phyloP scores from a whole-genome alignment of 805 yeast genomes.

The Candida namnaoensis region DNA sequence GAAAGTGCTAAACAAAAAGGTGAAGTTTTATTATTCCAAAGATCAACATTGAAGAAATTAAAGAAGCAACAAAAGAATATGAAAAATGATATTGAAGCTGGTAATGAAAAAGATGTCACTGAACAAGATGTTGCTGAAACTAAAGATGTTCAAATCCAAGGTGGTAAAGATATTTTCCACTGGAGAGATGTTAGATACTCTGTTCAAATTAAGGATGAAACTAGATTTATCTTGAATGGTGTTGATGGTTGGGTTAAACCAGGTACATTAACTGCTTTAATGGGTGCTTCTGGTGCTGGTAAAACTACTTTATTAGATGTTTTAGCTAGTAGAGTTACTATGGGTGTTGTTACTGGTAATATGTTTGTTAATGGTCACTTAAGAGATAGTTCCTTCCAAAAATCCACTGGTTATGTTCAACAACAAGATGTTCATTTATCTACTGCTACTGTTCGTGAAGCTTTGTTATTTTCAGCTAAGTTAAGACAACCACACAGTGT shows the following conservation, averaged over 20 bases:
- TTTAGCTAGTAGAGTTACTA: slow-evolving; percentile 59
- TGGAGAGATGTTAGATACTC: slow-evolving; percentile 67
- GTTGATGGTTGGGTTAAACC: slow-evolving; percentile 73
- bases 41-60: slow-evolving; percentile 27
- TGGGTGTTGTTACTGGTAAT: slow-evolving; percentile 67
- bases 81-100: slow-evolving; percentile 14
- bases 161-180: slow-evolving; percentile 47
- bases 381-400: slow-evolving; percentile 55
- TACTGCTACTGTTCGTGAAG: slow-evolving; percentile 66
- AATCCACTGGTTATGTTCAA: slow-evolving; percentile 75
- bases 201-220: slow-evolving; percentile 51
- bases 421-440: slow-evolving; percentile 73
- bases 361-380: slow-evolving; percentile 64
- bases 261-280: slow-evolving; percentile 71
- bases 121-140: too few species aligned
- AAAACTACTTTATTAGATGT: slow-evolving; percentile 71
- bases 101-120: slow-evolving; percentile 5
- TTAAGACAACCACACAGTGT: slow-evolving; percentile 57
- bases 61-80: slow-evolving; percentile 21
- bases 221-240: slow-evolving; percentile 44
- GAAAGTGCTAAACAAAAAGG: slow-evolving; percentile 52
- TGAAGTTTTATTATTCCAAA: slow-evolving; percentile 48
- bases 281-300: slow-evolving; percentile 89
- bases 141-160: slow-evolving; percentile 20
- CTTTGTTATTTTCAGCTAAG: slow-evolving; percentile 62